Evolutionary conservation across 2,329 filamentous ascomycete species (phyloP), one percentile per base, ranked within the genome.

Genomic region (Trichoderma semiorbis): DNA sequence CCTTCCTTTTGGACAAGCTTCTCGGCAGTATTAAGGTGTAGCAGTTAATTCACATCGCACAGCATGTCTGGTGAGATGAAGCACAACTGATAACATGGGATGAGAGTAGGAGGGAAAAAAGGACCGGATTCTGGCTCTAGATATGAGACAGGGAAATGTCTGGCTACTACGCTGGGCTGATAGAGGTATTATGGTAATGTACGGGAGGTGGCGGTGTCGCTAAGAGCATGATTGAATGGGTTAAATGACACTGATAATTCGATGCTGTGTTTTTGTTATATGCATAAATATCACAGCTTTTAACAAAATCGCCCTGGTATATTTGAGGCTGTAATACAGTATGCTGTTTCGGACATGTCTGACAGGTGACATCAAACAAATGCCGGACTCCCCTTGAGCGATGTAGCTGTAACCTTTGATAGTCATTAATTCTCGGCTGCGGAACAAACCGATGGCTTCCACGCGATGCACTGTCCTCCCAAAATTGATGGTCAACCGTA

Each of bases 351-450:
- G 70, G 64, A n/a, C 50, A 12, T 53, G 70, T 72, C 11, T 72
- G 64, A 72, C 70, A 72, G 57, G 70, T 72, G 64, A 72, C 70
- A 72, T 72, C 70, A 72, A 72, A 72, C 70, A 71, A 53, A 24
- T 10, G 36, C 26, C 34, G 57, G 57, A 10, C 50, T 18, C 66
- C 66, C 55, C 36, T 60, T 58, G 21, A 14, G 21, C 50, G 8
- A 32, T 7, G 14, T 18, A 4, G 5, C 16, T 53, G 66, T 62
- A 69, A 64, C 70, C 18, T 55, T n/a, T 30, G 34, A 26, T 14
- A 28, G 34, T 53, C 43, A 8, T 53, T 21, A 50, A 34, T 50
- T 67, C 55, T 67, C 43, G 72, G 66, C 66, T 62, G 57, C 57
- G 21, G 66, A 69, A 58, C 66, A 30, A 69, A 69, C 57, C 39